Evolutionary conservation across 805 yeast genomes (phyloP).

Genomic region (Metschnikowia continentalis): DNA sequence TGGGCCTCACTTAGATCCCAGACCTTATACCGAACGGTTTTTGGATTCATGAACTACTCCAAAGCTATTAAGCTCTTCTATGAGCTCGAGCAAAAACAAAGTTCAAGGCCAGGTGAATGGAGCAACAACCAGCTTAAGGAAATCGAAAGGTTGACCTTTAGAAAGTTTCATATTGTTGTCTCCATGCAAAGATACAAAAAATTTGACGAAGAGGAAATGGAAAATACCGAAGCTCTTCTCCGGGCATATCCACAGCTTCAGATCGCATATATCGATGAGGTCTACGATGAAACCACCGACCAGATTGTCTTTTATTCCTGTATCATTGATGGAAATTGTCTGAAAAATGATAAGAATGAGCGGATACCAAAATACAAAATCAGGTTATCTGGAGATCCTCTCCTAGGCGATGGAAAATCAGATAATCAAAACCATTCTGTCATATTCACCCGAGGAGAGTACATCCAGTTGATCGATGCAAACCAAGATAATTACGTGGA

Average conservation of each 20-base stretch:
- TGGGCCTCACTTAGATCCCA: conserved; percentile 99
- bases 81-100: conserved; percentile 90
- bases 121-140: conserved; percentile 8
- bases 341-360: conserved; percentile 52
- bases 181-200: conserved; percentile 81
- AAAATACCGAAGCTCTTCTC: conserved; percentile 74
- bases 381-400: conserved; percentile 78
- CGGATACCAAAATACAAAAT: conserved; percentile 67
- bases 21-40: conserved; percentile 92
- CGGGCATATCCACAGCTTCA: conserved; percentile 82
- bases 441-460: conserved; percentile 80
- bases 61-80: conserved; percentile 91
- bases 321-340: conserved; percentile 77
- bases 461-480: conserved; percentile 79
- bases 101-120: conserved; percentile 3
- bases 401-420: conserved; percentile 84
- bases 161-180: conserved; percentile 76
- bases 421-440: conserved; percentile 82
- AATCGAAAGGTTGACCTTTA: conserved; percentile 59
- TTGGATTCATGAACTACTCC: conserved; percentile 98
- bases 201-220: conserved; percentile 70
- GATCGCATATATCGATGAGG: conserved; percentile 93
- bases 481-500: conserved; percentile 83
- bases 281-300: conserved; percentile 58
- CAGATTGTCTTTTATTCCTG: conserved; percentile 72